Evolutionary conservation across 2,329 filamentous ascomycete genomes (phyloP).

Genomic region (Paecilomyces dactylethromorphus): DNA sequence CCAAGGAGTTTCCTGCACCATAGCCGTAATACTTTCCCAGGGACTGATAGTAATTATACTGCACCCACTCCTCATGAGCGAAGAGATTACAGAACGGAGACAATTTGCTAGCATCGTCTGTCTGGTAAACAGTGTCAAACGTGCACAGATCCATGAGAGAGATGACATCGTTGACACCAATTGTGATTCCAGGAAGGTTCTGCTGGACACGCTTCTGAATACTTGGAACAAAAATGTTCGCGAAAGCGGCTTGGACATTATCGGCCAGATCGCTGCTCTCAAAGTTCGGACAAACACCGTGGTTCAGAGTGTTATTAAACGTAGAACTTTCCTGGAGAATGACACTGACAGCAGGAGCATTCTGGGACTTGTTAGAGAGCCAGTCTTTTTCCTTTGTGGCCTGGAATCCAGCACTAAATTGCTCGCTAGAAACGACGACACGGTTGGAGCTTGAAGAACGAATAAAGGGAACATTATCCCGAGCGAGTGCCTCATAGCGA

Average conservation of each 20-base stretch:
- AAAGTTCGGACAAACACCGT: slow-evolving; percentile 65
- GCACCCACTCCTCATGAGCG: slow-evolving; percentile 62
- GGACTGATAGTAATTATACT: slow-evolving; percentile 74
- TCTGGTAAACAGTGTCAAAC: slow-evolving; percentile 64
- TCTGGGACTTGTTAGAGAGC: slow-evolving; percentile 33
- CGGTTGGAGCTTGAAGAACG: slow-evolving; percentile 62
- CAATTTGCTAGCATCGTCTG: slow-evolving; percentile 43
- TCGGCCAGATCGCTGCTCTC: slow-evolving; percentile 46
- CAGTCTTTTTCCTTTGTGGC: slow-evolving; percentile 43
- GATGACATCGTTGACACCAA: slow-evolving; percentile 58
- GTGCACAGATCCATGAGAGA: slow-evolving; percentile 85
- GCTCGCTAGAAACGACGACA: slow-evolving; percentile 66
- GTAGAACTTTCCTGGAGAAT: slow-evolving; percentile 60
- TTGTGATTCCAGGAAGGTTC: slow-evolving; percentile 60
- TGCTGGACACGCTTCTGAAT: slow-evolving; percentile 65
- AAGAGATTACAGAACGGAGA: slow-evolving; percentile 75
- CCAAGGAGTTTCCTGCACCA: slow-evolving; percentile 70
- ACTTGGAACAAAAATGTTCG: slow-evolving; percentile 55
- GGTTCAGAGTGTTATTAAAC: slow-evolving; percentile 76
- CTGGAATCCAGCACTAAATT: slow-evolving; percentile 72
- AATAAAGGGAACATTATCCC: slow-evolving; percentile 58
- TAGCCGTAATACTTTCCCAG: slow-evolving; percentile 81
- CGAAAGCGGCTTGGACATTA: slow-evolving; percentile 53
- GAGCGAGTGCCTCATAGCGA: slow-evolving; percentile 61
- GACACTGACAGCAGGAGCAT: slow-evolving; percentile 54